These are phyloP conservation scores for Inonotus obliquus DNA, from an alignment of 1,284 basidiomycete species.

Conservation along the genomic window DNA sequence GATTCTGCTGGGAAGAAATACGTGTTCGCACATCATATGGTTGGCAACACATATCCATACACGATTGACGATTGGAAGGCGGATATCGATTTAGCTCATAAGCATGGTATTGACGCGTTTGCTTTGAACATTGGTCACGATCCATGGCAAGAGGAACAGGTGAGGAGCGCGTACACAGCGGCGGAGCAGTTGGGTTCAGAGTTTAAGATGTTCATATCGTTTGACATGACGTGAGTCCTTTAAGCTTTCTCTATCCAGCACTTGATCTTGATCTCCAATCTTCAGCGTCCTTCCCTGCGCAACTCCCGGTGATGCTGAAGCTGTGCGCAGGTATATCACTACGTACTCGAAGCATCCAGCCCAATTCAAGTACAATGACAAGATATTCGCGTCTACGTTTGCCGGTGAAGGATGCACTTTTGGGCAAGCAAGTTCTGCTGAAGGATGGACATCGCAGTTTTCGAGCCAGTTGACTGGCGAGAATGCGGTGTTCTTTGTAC, in stretches of 20 bases:
- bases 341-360: conserved; percentile 55
- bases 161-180: conserved; percentile 64
- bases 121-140: conserved; percentile 65
- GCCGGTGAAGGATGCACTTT: conserved; percentile 73
- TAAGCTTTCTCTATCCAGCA: background rate
- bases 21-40: conserved; percentile 64
- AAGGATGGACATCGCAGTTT: conserved; percentile 60
- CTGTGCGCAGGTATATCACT: conserved; percentile 57
- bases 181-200: conserved; percentile 47
- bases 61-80: conserved; percentile 49
- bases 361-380: conserved; percentile 55
- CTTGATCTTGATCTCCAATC: conserved; percentile 10
- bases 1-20: conserved; percentile 37
- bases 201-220: conserved; percentile 78
- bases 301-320: conserved; percentile 45
- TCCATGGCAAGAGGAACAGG: conserved; percentile 58
- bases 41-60: conserved; percentile 66
- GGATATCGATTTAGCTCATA: conserved; percentile 54
- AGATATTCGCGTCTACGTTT: conserved; percentile 73
- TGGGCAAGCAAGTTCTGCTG: conserved; percentile 45
- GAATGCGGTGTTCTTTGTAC: conserved; percentile 56
- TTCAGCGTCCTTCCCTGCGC: conserved; percentile 53
- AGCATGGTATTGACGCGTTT: conserved; percentile 62
- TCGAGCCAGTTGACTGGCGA: conserved; percentile 40
- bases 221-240: conserved; percentile 66